Percentiles rank a stretch among this genome's conserved stretches.
phyloP scores from a whole-genome alignment of 2,329 filamentous ascomycete genomes.

The Ophiostoma ips region DNA sequence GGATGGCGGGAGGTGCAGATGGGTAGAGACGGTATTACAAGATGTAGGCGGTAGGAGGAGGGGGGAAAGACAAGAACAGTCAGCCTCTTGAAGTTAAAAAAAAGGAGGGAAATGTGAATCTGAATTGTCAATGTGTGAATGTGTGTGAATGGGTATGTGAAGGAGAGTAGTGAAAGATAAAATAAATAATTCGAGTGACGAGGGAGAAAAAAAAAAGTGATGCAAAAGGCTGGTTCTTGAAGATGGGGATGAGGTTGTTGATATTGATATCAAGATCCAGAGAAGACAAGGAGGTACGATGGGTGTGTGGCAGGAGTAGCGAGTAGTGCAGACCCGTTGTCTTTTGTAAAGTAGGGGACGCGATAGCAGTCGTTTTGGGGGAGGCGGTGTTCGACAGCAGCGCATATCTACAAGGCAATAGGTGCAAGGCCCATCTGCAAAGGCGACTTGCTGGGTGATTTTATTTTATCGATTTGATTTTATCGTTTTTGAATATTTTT shows the following conservation, averaged over 20 bases:
- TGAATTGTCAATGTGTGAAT: too few species aligned
- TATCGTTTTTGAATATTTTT: background rate
- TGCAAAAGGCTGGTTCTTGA: background rate
- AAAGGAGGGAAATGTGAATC: background rate
- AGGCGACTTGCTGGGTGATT: background rate
- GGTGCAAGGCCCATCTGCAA: background rate
- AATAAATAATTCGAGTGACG: background rate
- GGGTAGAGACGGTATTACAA: background rate
- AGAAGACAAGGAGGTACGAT: background rate
- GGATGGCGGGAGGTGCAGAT: background rate
- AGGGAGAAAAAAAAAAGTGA: background rate
- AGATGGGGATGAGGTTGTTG: slow-evolving; percentile 8
- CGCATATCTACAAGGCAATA: background rate
- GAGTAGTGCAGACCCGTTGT: background rate
- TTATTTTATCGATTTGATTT: background rate
- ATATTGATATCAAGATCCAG: slow-evolving; percentile 8
- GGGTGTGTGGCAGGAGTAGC: background rate
- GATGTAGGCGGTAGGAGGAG: background rate
- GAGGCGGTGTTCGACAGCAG: background rate
- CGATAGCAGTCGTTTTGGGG: background rate
- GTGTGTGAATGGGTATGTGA: background rate
- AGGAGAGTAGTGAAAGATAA: background rate
- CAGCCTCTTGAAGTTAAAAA: background rate
- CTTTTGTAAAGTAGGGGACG: slow-evolving; percentile 1
- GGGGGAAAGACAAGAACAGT: slow-evolving; percentile 6